Base-by-base conservation (phyloP, 805 yeast species). In the Candida ponderosae region DNA sequence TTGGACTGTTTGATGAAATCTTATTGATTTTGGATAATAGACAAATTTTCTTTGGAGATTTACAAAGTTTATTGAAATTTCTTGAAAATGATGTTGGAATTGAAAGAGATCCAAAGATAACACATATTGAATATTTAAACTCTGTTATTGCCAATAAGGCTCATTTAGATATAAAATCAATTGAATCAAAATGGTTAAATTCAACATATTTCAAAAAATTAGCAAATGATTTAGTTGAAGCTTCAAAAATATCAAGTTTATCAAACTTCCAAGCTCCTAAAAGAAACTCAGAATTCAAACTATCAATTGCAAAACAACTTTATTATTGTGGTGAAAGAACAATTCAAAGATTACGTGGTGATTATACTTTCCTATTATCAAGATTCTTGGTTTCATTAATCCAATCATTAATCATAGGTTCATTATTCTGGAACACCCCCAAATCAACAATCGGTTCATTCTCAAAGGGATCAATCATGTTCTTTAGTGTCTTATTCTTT, bases 391-490 rank as follows among this genome's bases (percentile, higher is more conserved):
- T 81, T 32, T 72, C 76, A 37, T 54, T 70, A 34, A 64, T 72
- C 38, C 76, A 76, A 61, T 74, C 81, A 40, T 60, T 79, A 44
- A 59, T 79, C 48, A 66, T 74, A 40, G 79, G 84, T 35, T 77
- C 85, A 1, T 64, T 76, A 50, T 79, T 68, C 48, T 79, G 66
- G 52, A 71, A 71, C 40, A 66, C 73, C 34, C 62, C 66, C 33
- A 57, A 63, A 5, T 61, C 67, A 6, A 75, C 84, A 0, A 53
- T 53, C 8, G 79, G 81, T 37, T 72, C 79, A 32, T 77, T 72
- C 53, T 70, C 76, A 40, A 68, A 84, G 60, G 78, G 80, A 57
- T 82, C 82, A 52, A 58, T 74, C 29, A 58, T 79, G 56, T 79
- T 78, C 59, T 76, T 74, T 51, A 72, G 79, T 29, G 65, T 76